Conservation (phyloP, 148 eudicot species). For the Vaccinium myrtillus region DNA sequence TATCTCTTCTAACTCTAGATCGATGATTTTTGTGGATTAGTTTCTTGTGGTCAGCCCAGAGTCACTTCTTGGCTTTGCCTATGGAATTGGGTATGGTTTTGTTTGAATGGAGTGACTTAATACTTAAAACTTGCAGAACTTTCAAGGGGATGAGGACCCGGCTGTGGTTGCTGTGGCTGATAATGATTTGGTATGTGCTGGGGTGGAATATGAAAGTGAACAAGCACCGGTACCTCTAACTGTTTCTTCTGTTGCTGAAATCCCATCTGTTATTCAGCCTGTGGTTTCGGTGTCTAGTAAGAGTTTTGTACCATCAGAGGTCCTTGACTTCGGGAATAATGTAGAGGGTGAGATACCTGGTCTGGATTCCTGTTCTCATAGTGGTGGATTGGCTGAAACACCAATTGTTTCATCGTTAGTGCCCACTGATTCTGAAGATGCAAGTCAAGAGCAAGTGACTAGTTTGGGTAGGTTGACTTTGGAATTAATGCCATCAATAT, state of each 20-base stretch:
- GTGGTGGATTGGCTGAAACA: constrained; percentile 42
- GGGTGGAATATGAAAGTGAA: constrained; percentile 30
- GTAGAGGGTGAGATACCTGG: constrained; percentile 76
- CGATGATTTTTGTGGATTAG: constrained; percentile 2
- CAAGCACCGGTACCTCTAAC: constrained; percentile 28
- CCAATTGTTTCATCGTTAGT: constrained; percentile 36
- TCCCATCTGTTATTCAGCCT: constrained; percentile 22
- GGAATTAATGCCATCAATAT: constrained; percentile 65
- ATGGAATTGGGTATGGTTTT: neutral
- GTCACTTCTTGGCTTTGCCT: neutral
- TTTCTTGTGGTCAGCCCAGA: neutral
- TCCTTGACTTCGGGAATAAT: constrained; percentile 46
- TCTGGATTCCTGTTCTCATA: constrained; percentile 49
- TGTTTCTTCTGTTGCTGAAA: constrained; percentile 33
- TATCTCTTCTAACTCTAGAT: neutral
- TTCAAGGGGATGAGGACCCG: constrained; percentile 36
- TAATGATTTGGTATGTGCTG: constrained; percentile 27
- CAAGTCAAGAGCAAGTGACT: constrained; percentile 53
- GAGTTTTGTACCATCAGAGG: constrained; percentile 40
- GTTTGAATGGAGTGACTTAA: constrained; percentile 15
- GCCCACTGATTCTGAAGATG: constrained; percentile 51
- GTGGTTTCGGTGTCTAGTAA: constrained; percentile 10
- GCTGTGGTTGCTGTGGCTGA: constrained; percentile 29
- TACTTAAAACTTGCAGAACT: constrained; percentile 37
- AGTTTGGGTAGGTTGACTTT: constrained; percentile 32